These are phyloP conservation scores for Rhizopus delemar DNA, from an alignment of 371 early-diverging fungal species.

Conservation along the genomic window DNA sequence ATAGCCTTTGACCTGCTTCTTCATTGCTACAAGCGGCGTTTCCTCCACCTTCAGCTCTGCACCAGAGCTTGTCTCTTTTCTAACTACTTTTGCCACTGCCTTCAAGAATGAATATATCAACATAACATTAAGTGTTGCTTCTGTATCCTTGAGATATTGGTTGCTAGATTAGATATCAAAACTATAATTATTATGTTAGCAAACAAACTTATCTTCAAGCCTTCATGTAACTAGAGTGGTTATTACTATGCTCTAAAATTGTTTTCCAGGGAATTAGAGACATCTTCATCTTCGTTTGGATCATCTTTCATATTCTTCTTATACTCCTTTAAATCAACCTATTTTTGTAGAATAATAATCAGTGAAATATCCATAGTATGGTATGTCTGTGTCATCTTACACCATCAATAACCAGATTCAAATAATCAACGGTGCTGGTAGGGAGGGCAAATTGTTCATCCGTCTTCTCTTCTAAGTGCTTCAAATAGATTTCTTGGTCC, in stretches of 20 bases:
- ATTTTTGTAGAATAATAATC: neutral
- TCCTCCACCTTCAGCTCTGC: slow-evolving; percentile 1
- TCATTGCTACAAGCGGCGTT: neutral
- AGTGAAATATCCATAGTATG: neutral
- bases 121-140: too few relatives aligned
- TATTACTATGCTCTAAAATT: slow-evolving; percentile 1
- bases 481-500: neutral
- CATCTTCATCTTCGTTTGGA: neutral
- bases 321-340: neutral
- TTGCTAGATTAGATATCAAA: too few relatives aligned
- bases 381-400: slow-evolving; percentile 2
- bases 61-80: too few relatives aligned
- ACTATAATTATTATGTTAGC: too few relatives aligned
- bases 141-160: too few relatives aligned
- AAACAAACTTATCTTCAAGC: neutral
- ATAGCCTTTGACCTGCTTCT: slow-evolving; percentile 1
- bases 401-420: slow-evolving; percentile 2
- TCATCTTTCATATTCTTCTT: slow-evolving; percentile 1
- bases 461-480: neutral
- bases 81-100: too few relatives aligned
- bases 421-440: neutral
- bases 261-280: neutral
- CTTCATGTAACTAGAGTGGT: slow-evolving; percentile 2
- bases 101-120: too few relatives aligned
- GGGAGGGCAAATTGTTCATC: neutral